phyloP scores from a whole-genome alignment of 2,329 filamentous ascomycete genomes.

The Fusarium mundagurra region DNA sequence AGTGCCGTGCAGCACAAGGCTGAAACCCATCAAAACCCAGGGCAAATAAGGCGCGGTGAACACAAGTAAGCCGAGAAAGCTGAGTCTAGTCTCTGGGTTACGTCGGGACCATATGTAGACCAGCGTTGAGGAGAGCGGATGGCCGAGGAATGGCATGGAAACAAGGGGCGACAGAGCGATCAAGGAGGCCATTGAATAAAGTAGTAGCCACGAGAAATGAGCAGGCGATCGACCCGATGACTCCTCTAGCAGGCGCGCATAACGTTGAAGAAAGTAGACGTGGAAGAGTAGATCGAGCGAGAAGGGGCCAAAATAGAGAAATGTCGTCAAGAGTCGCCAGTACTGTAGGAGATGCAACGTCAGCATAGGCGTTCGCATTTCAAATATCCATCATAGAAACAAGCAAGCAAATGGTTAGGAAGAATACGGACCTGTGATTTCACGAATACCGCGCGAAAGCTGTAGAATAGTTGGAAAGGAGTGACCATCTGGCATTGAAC shows the following conservation, averaged over 20 bases:
- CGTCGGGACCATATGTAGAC: conserved; percentile 98
- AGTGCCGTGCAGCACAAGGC: conserved; percentile 86
- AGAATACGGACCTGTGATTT: conserved; percentile 80
- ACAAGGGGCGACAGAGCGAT: conserved; percentile 86
- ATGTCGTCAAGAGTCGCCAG: conserved; percentile 95
- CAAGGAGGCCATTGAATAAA: conserved; percentile 84
- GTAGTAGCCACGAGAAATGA: conserved; percentile 92
- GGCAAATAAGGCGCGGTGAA: conserved; percentile 95
- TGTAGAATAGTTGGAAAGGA: conserved; percentile 97
- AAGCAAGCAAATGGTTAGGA: background rate
- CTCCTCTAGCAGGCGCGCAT: conserved; percentile 94
- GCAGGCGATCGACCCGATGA: conserved; percentile 91
- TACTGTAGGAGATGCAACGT: conserved; percentile 67
- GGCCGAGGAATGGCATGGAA: conserved; percentile 93
- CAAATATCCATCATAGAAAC: background rate
- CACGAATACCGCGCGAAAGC: conserved; percentile 87
- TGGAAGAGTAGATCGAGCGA: conserved; percentile 96
- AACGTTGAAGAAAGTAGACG: conserved; percentile 97
- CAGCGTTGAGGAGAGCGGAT: conserved; percentile 88
- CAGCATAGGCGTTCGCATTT: conserved; percentile 10
- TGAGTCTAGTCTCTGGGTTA: conserved; percentile 90
- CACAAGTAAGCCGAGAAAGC: conserved; percentile 86
- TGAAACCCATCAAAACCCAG: conserved; percentile 95
- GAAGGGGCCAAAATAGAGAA: conserved; percentile 96
- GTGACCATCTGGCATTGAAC: conserved; percentile 94